Base-by-base conservation (phyloP, 2,329 filamentous ascomycete genomes). In the Beauveria rudraprayagi region DNA sequence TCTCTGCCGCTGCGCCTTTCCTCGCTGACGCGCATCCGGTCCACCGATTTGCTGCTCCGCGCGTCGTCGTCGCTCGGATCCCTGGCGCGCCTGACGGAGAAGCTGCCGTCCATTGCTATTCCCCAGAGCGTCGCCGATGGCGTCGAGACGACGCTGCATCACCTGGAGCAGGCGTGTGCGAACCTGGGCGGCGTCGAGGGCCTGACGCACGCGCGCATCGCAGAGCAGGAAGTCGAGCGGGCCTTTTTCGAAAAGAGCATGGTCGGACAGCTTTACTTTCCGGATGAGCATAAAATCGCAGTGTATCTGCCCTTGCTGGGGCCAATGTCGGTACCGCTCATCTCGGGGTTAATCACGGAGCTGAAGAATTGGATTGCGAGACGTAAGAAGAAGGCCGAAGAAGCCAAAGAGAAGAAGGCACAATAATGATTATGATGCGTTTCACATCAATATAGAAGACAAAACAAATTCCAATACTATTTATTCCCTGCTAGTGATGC, bases 241-340 rank as follows among this genome's bases (percentile, higher is more conserved):
- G 93, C 93, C 0, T 99, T 99, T 75, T 99, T 99, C 67, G 94
- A 99, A 75, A 96, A 96, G 76, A 96, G 90, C 70, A 99, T 99
- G 94, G 94, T 99, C 14, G 94, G 92, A 0, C 94, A 97, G 76
- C 87, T 97, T 2, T 99, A 97, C 74, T 99, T 99, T 73, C 94
- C 94, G 0, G 94, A 99, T 70, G 94, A 99, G 76, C 94, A 99
- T 74, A 99, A 97, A 75, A 85, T 99, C 26, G 94, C 94, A 0
- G 94, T 99, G 1, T 99, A 99, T 72, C 76, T 99, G 67, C 94
- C 94, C 1, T 77, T 99, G 11, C 76, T 99, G 46, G 94, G 94
- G 0, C 94, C 94, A 0, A 86, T 97, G 46, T 92, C 90, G 5
- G 93, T 97, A 14, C 94, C 94, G 43, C 76, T 99, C 55, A 72